Percentiles rank a stretch among this genome's conserved stretches.
Evolutionary conservation across 805 yeast genomes (phyloP).

Genomic region (Schwanniomyces polymorphus): DNA sequence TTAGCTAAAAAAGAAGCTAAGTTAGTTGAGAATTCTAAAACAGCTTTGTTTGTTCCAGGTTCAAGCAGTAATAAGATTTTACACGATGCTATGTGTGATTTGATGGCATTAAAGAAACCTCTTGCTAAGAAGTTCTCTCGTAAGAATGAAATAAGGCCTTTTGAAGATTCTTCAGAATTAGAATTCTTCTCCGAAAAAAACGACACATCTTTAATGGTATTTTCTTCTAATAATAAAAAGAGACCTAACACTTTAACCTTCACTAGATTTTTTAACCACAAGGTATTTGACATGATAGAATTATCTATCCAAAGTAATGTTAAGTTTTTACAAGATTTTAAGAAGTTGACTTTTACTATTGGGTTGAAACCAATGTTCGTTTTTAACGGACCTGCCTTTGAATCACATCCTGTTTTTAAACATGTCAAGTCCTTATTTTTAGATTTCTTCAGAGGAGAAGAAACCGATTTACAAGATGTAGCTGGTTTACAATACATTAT

Average conservation of each 20-base stretch:
- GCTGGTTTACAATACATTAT: conserved; percentile 94
- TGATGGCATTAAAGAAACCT: conserved; percentile 90
- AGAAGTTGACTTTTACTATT: conserved; percentile 72
- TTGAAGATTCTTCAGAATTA: conserved; percentile 80
- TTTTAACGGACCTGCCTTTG: conserved; percentile 91
- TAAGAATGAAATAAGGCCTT: conserved; percentile 88
- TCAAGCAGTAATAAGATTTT: conserved; percentile 72
- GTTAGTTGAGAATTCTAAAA: conserved; percentile 83
- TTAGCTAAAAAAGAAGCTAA: conserved; percentile 86
- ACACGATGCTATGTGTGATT: conserved; percentile 87
- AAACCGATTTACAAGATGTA: conserved; percentile 80
- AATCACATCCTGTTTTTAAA: conserved; percentile 79
- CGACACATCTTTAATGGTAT: conserved; percentile 81
- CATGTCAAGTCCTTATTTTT: conserved; percentile 86
- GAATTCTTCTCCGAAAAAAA: conserved; percentile 96
- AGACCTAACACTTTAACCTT: conserved; percentile 90
- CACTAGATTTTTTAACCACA: conserved; percentile 84
- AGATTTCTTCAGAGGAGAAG: conserved; percentile 88
- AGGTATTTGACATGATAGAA: conserved; percentile 93
- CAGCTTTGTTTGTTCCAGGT: conserved; percentile 91
- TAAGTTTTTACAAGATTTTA: conserved; percentile 79
- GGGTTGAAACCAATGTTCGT: conserved; percentile 94
- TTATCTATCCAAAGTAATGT: conserved; percentile 63
- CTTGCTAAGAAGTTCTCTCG: conserved; percentile 81
- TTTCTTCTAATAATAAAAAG: conserved; percentile 81